Conservation (phyloP, 306 rosid species). For the Pyrus communis region DNA sequence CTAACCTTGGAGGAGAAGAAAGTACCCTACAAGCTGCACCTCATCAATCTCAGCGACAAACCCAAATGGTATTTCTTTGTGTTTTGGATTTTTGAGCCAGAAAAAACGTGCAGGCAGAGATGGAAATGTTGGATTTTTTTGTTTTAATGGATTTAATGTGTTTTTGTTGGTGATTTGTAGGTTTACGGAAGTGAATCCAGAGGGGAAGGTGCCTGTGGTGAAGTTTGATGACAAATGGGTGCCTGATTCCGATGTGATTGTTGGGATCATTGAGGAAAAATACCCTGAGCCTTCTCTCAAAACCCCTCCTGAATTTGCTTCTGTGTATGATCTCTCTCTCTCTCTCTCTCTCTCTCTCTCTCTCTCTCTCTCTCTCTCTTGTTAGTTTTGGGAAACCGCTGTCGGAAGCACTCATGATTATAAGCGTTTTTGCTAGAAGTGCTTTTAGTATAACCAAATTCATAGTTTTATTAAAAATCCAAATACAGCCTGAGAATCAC, state of each 20-base stretch:
- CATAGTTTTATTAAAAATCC: no score
- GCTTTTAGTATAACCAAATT: not conserved
- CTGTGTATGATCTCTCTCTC: constrained; percentile 45
- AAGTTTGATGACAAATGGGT: constrained; percentile 79
- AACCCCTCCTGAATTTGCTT: constrained; percentile 55
- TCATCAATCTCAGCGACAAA: constrained; percentile 53
- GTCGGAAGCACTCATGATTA: not conserved
- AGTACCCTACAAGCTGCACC: constrained; percentile 34
- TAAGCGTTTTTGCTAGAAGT: not conserved
- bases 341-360: no score
- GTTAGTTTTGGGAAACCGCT: no score
- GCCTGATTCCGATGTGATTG: constrained; percentile 82
- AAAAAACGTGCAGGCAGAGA: not conserved
- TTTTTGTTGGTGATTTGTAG: constrained; percentile 22
- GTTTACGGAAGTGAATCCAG: constrained; percentile 69
- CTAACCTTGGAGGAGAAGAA: constrained; percentile 89
- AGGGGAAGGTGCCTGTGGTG: constrained; percentile 77
- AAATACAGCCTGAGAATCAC: not conserved
- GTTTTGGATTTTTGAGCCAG: not conserved
- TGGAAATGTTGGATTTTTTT: not conserved
- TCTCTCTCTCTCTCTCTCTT: no score
- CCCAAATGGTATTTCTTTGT: constrained; percentile 51
- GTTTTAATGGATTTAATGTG: not conserved
- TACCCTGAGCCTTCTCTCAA: constrained; percentile 57
- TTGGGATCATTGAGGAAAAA: constrained; percentile 58